Evolutionary conservation across 768 basidiomycete species (phyloP).

Genomic region (Kwoniella pini): DNA sequence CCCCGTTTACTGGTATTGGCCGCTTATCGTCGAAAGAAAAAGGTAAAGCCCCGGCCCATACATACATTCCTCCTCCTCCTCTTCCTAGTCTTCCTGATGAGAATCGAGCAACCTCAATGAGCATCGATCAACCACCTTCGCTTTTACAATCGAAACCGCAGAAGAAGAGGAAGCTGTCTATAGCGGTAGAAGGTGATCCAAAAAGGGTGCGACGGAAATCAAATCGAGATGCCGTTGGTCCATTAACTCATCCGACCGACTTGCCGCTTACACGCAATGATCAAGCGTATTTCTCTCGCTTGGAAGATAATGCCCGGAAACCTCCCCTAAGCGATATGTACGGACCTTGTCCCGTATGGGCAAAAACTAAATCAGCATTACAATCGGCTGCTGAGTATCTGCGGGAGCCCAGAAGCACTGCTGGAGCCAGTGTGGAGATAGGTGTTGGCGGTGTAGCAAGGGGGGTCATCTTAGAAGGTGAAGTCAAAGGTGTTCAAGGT

Average conservation of each 20-base stretch:
- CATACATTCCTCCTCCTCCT: not conserved
- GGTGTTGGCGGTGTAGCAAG: constrained; percentile 45
- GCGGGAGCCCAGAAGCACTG: constrained; percentile 32
- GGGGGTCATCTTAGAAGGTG: constrained; percentile 46
- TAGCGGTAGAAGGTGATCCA: constrained; percentile 22
- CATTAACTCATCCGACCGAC: not conserved
- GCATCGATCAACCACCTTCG: not conserved
- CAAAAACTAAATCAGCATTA: constrained; percentile 33
- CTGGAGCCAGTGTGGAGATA: constrained; percentile 44
- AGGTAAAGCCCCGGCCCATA: constrained; percentile 5
- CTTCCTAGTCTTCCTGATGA: not conserved
- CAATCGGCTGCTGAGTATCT: constrained; percentile 39
- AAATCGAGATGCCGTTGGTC: constrained; percentile 1
- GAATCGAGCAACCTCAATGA: not conserved
- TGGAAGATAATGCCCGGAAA: constrained; percentile 30
- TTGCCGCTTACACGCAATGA: constrained; percentile 18
- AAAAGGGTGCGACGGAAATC: constrained; percentile 12
- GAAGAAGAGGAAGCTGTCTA: constrained; percentile 36
- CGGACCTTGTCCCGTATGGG: constrained; percentile 45
- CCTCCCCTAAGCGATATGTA: constrained; percentile 23
- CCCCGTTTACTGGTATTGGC: not conserved
- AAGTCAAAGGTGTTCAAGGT: constrained; percentile 19
- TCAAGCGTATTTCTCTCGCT: constrained; percentile 25
- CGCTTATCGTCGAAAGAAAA: constrained; percentile 30
- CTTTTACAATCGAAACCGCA: constrained; percentile 1